These are phyloP conservation scores for Spergularia bocconei DNA, from an alignment of 148 eudicot species.

Conservation along the genomic window DNA sequence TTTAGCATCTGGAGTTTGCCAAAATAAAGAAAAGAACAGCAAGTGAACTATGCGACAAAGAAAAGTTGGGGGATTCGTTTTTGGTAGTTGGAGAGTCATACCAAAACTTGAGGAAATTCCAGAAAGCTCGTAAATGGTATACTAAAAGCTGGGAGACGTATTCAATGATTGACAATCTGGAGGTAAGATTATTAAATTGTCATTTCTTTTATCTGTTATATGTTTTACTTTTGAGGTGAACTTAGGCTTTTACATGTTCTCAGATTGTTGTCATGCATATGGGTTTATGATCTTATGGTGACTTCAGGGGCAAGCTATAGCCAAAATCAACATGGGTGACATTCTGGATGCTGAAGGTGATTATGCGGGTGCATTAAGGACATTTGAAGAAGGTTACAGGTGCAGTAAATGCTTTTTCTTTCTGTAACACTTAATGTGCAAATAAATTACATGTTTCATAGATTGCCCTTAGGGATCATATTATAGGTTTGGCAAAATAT, in stretches of 20 bases:
- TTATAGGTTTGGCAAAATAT: too few relatives aligned
- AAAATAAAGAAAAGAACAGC: slow-evolving; percentile 79
- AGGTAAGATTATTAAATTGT: slow-evolving; percentile 44
- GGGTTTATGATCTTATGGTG: slow-evolving; percentile 29
- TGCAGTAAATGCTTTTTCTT: slow-evolving; percentile 11
- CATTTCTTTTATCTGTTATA: neutral
- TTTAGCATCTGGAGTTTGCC: slow-evolving; percentile 60
- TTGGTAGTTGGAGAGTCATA: slow-evolving; percentile 83
- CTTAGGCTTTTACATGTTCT: neutral
- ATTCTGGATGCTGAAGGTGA: slow-evolving; percentile 70
- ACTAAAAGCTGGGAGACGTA: slow-evolving; percentile 65
- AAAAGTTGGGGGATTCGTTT: slow-evolving; percentile 80
- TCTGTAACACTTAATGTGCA: neutral
- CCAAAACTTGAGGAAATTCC: slow-evolving; percentile 70
- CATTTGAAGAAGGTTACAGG: slow-evolving; percentile 78
- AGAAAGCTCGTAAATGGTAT: slow-evolving; percentile 78
- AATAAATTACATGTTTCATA: neutral
- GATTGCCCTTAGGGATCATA: too few relatives aligned
- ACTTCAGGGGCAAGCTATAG: slow-evolving; percentile 89
- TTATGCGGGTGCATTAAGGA: slow-evolving; percentile 56
- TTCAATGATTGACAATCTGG: slow-evolving; percentile 64
- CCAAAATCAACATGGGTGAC: slow-evolving; percentile 75
- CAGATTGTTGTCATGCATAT: neutral
- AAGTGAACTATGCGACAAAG: slow-evolving; percentile 69
- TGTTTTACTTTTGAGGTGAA: neutral